Percentiles rank a stretch among this genome's conserved stretches.
Evolutionary conservation across 352 stramenopile genomes (phyloP).

Genomic region (Pythium coloratum): DNA sequence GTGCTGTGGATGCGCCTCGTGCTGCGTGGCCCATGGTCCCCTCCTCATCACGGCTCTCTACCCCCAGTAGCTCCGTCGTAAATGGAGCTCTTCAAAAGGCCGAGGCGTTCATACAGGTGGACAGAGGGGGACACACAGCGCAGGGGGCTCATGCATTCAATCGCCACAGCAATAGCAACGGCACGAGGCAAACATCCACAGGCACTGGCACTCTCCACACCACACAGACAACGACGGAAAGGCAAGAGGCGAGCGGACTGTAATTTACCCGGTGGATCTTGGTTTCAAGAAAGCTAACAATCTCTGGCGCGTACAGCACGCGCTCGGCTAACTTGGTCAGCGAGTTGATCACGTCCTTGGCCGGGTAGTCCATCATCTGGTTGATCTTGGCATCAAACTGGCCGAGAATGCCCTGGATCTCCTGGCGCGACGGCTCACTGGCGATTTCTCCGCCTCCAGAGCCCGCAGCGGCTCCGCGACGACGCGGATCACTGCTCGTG

Average conservation of each 20-base stretch:
- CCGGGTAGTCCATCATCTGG: slow-evolving; percentile 83
- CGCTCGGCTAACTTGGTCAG: slow-evolving; percentile 86
- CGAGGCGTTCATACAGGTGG: background rate
- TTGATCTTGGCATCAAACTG: slow-evolving; percentile 88
- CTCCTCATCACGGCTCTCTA: background rate
- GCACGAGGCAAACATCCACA: slow-evolving; percentile 4
- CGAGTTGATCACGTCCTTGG: slow-evolving; percentile 88
- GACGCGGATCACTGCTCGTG: slow-evolving; percentile 11
- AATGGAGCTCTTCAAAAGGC: background rate
- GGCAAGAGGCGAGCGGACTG: slow-evolving; percentile 5
- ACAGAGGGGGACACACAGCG: background rate
- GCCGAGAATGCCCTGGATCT: slow-evolving; percentile 59
- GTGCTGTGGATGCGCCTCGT: background rate
- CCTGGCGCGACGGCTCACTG: slow-evolving; percentile 24
- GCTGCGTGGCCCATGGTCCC: background rate
- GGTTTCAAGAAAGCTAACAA: slow-evolving; percentile 88
- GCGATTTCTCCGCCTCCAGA: background rate
- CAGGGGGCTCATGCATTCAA: background rate
- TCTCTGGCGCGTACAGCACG: slow-evolving; percentile 69
- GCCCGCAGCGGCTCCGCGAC: slow-evolving; percentile 1
- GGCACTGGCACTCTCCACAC: background rate
- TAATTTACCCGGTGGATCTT: slow-evolving; percentile 86
- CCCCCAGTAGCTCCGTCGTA: background rate
- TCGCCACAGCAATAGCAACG: background rate
- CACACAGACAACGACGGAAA: slow-evolving; percentile 7